Conservation (phyloP, 305 asterid genomes). For the Fraxinus greggii region DNA sequence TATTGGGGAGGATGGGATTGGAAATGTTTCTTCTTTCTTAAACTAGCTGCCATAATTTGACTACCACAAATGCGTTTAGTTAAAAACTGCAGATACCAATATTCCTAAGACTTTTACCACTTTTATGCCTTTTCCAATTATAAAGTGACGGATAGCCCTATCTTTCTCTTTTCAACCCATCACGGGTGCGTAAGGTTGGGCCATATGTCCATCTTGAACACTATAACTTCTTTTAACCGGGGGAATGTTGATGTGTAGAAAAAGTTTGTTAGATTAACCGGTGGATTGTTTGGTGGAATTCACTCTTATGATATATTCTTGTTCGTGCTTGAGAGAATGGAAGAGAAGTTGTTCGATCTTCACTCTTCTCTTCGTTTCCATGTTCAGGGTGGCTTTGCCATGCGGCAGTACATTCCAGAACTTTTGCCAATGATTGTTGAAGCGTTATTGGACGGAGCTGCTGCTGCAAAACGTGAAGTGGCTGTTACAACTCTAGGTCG, state of each 20-base stretch:
- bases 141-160: neutral
- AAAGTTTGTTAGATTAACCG: constrained; percentile 15
- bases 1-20: neutral
- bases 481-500: constrained; percentile 98
- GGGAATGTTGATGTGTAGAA: constrained; percentile 1
- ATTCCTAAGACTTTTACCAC: neutral
- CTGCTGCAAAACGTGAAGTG: constrained; percentile 94
- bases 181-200: neutral
- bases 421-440: constrained; percentile 95
- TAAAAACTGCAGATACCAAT: neutral
- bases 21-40: neutral
- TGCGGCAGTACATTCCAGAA: constrained; percentile 92
- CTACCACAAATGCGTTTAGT: neutral
- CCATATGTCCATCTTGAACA: neutral
- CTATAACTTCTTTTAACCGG: neutral
- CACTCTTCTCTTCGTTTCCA: constrained; percentile 15
- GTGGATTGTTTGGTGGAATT: constrained; percentile 10
- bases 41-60: neutral
- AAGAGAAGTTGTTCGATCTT: constrained; percentile 8
- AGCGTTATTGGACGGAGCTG: constrained; percentile 91
- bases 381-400: constrained; percentile 94
- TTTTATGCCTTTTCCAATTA: neutral
- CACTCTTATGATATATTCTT: constrained; percentile 1
- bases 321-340: constrained; percentile 13
- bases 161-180: neutral